Base-by-base conservation (phyloP, 176 grass and related monocot genomes). In the Phoenix dactylifera region DNA sequence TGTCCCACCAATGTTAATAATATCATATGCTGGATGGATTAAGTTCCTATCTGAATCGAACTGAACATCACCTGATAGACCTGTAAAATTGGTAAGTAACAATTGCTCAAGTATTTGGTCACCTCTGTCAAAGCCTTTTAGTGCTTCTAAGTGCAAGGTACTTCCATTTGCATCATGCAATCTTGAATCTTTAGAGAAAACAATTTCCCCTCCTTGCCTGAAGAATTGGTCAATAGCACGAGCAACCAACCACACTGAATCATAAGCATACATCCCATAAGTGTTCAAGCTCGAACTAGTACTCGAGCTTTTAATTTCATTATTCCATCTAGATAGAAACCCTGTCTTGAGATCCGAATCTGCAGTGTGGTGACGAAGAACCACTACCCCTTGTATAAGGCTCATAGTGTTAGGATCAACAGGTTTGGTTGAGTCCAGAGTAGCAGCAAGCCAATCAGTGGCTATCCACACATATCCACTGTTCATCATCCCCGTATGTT, bases 141-240 rank as follows among this genome's bases (percentile, higher is more conserved):
- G 65, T 35, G 65, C n/a, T 22, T 52, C 15, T 19, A 67, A 67
- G 22, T 67, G 51, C 15, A 67, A 28, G 26, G 65, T 55, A 16
- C 65, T 67, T 67, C 65, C 65, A 55, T 67, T 67, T 55, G 65
- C 25, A 55, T 56, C 65, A 22, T 39, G 65, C 65, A 67, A 55
- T 55, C 52, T 54, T 19, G 65, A 50, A 67, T 67, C 65, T 55
- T 55, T 22, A 35, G 65, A 67, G 52, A 67, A 67, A 55, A 50
- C 54, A 55, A 67, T 32, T 4, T 17, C 54, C n/a, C 28, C 16
- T 22, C 65, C 52, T 22, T 55, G 51, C 4, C 20, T 22, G 17
- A 67, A 52, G 65, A 55, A 55, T 26, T 23, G 51, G 9, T 67
- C 65, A 16, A 67, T 32, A 18, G 65, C 65, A 55, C 35, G 51